Evolutionary conservation across 305 asterid species (phyloP).

Genomic region (Fraxinus paxiana): DNA sequence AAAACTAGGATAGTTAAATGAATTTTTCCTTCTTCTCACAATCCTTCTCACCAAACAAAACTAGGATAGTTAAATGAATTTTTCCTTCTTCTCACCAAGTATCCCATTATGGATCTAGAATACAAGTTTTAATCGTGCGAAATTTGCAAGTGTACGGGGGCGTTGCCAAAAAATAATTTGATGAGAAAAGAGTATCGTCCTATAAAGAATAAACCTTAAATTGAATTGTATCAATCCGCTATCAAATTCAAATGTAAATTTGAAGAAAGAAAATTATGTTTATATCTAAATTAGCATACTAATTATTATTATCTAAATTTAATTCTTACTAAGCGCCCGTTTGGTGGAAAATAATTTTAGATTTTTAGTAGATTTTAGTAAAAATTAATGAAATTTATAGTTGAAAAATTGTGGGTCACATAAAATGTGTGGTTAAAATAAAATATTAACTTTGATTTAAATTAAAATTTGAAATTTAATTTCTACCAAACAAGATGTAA

Average conservation of each 20-base stretch:
- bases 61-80: not conserved
- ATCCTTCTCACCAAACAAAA: not conserved
- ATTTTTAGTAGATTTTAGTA: too few relatives aligned
- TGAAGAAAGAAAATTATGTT: not conserved
- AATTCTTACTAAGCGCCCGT: too few relatives aligned
- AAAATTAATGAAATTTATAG: too few relatives aligned
- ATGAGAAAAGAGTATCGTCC: too few relatives aligned
- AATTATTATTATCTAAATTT: not conserved
- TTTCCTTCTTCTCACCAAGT: too few relatives aligned
- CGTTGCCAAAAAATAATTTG: not conserved
- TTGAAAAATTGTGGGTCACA: too few relatives aligned
- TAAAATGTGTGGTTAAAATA: not conserved
- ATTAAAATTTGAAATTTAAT: too few relatives aligned
- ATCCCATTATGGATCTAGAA: not conserved
- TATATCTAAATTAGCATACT: too few relatives aligned
- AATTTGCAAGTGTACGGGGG: not conserved
- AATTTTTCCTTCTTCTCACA: too few relatives aligned
- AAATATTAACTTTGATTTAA: too few relatives aligned
- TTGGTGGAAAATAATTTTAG: too few relatives aligned
- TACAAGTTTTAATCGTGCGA: not conserved
- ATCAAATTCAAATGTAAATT: not conserved
- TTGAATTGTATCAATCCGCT: too few relatives aligned
- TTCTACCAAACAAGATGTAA: not conserved
- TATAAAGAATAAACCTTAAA: not conserved
- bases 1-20: not conserved